Base-by-base conservation (phyloP, 2,329 filamentous ascomycete genomes). In the Chrysoporthe cubensis region DNA sequence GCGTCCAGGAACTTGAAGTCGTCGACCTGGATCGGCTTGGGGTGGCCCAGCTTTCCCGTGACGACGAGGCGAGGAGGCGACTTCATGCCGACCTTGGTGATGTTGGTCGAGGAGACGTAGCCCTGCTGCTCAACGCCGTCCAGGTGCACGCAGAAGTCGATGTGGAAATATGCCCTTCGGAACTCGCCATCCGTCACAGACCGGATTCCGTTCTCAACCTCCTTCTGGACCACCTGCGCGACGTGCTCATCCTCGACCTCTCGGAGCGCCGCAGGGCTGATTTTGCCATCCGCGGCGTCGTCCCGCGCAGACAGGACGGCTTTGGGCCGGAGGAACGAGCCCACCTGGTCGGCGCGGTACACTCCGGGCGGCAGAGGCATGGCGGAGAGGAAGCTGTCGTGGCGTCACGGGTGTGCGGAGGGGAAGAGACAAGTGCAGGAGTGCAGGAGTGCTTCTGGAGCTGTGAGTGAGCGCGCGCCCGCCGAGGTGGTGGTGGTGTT, bases 111-210 rank as follows among this genome's bases (percentile, higher is more conserved):
- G 66, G 76, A 74, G 74, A 82, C 72, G 68, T 76, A 75, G 64
- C 85, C 85, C 71, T 81, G 80, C 71, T 83, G 80, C 75, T 85
- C 83, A 71, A 87, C 81, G 63, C 85, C 85, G 52, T 78, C 79
- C 4, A 87, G 77, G 73, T 87, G 82, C 75, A 84, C 80, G 56
- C 87, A 79, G 77, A 86, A 87, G 76, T 87, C 85, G 68, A 87
- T 81, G 75, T 87, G 85, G 78, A 88, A 88, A 78, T 82, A 87
- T 58, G 81, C 81, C 66, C 85, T 83, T 64, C 85, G 82, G 76
- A 85, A 87, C 75, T 87, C 85, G 76, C 85, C 85, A 69, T 87
- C 85, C 9, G 85, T 87, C 58, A 87, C 80, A 65, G 81, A 80
- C 65, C 78, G 80, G 34, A 87, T 75, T 44, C 85, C 84, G 66